Base-by-base conservation (phyloP, 2,329 filamentous ascomycete species). In the Teratosphaeria zuluensis region DNA sequence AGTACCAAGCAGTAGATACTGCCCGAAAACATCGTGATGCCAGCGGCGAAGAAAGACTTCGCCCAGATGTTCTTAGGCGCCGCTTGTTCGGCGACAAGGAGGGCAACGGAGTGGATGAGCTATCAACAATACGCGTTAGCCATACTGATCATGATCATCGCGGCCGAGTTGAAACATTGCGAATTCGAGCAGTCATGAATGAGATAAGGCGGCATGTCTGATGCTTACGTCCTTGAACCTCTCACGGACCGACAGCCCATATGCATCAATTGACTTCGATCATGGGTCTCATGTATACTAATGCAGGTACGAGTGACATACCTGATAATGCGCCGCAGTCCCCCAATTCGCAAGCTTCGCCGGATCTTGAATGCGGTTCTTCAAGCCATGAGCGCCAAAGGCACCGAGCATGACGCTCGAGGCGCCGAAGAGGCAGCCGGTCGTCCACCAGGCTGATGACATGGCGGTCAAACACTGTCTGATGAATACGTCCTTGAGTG, bases 251-350 rank as follows among this genome's bases (percentile, higher is more conserved):
- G n/a, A n/a, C n/a, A n/a, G n/a, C n/a, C n/a, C n/a, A n/a, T n/a
- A n/a, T n/a, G n/a, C n/a, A n/a, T n/a, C n/a, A n/a, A n/a, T n/a
- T n/a, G n/a, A n/a, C n/a, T n/a, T n/a, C n/a, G n/a, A n/a, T n/a
- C n/a, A n/a, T n/a, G n/a, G n/a, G n/a, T n/a, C n/a, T n/a, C n/a
- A n/a, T n/a, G n/a, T n/a, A n/a, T n/a, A n/a, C n/a, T n/a, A n/a
- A n/a, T n/a, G n/a, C n/a, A n/a, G n/a, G n/a, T n/a, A n/a, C n/a
- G n/a, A 55, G n/a, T 32, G 2, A 21, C 9, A 21, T 61, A 85
- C 84, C 74, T 87, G 84, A 65, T 88, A 88, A 48, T 88, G 84
- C 2, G 85, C 84, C 1, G 84, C 85, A 0, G 84, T 88, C 11
- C 73, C 71, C 80, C 83, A 88, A 68, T 78, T 86, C 5, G 82